Base-by-base conservation (phyloP, 768 basidiomycete genomes). In the Pulveroboletus sp. region DNA sequence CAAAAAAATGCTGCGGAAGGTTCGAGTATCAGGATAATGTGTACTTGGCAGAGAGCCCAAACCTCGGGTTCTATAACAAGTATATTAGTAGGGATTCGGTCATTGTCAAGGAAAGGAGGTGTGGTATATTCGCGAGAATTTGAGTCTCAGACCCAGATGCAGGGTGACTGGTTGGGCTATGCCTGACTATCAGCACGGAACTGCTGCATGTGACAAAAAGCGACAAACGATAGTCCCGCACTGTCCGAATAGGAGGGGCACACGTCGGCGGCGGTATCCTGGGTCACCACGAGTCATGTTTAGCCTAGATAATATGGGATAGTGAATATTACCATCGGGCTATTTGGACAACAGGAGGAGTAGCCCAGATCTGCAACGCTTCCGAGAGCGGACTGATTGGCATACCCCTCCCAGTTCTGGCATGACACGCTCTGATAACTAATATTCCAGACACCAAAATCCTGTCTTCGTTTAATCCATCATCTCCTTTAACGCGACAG, bases 391-490 rank as follows among this genome's bases (percentile, higher is more conserved):
- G 79, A 70, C 14, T 76, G 61, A 50, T 83, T 71, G 17, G 69
- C 73, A 43, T 70, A 75, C 8, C 90, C 90, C 32, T 72, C 66
- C 90, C 89, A 92, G 46, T 77, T 65, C 2, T 76, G 49, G 59
- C 89, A 92, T 28, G 81, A 68, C 9, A 90, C 80, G 27, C 69
- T 73, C 57, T 81, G 68, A 62, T 91, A 91, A 15, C 76, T 82
- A 59, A 89, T 72, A 58, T 90, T 89, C 89, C 90, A 93, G 17
- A 91, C 81, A 43, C 90, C 88, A 71, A 91, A 92, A 60, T 91
- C 90, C 85, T 86, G 39, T 49, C 47, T 37, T 41, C 12, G 36
- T 43, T 38, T 33, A 10, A 4, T 24, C 38, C 43, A 32, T 14
- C 10, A 56, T 35, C 9, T 33, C 32, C 28, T 10, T 28, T 31